Evolutionary conservation across 257 asterid species (phyloP).

Genomic region (Solanum ossicruentum): DNA sequence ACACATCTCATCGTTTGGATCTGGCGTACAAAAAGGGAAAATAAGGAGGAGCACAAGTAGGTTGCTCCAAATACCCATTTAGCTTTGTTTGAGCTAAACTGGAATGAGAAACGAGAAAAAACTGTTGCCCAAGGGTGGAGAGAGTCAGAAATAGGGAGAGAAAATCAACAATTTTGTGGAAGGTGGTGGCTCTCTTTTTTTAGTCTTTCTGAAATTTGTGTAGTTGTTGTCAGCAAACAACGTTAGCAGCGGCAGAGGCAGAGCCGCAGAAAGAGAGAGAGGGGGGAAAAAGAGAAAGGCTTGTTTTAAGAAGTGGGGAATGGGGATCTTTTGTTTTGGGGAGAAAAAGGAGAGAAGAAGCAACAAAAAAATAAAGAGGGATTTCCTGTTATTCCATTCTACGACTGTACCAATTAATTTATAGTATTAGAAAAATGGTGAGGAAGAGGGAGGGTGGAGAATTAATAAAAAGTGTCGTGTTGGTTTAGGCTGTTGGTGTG

Average conservation of each 20-base stretch:
- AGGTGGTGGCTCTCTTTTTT: background rate
- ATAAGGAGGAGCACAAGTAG: conserved; percentile 13
- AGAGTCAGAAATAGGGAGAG: background rate
- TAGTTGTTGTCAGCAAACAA: conserved; percentile 3
- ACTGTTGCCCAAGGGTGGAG: background rate
- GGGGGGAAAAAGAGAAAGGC: background rate
- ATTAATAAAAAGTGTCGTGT: background rate
- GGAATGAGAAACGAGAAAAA: background rate
- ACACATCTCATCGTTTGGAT: conserved; percentile 79
- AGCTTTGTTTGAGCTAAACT: background rate
- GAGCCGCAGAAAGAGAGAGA: background rate
- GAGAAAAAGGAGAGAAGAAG: background rate
- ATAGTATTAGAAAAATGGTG: background rate
- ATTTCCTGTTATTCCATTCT: background rate
- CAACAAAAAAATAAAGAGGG: background rate
- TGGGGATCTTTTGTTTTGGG: background rate
- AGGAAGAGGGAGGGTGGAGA: background rate
- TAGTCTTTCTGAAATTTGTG: background rate
- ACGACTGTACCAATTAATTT: background rate
- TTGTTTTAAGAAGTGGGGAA: background rate
- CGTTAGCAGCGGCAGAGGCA: background rate
- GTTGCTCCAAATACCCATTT: conserved; percentile 26
- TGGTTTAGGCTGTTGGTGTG: background rate
- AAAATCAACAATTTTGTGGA: background rate
- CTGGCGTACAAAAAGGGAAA: conserved; percentile 36